A percentile compares a stretch with the other conserved stretches of the same genome.
Evolutionary conservation across 1,139 yeast species (phyloP).

Genomic region (Protomyces macrosporus): DNA sequence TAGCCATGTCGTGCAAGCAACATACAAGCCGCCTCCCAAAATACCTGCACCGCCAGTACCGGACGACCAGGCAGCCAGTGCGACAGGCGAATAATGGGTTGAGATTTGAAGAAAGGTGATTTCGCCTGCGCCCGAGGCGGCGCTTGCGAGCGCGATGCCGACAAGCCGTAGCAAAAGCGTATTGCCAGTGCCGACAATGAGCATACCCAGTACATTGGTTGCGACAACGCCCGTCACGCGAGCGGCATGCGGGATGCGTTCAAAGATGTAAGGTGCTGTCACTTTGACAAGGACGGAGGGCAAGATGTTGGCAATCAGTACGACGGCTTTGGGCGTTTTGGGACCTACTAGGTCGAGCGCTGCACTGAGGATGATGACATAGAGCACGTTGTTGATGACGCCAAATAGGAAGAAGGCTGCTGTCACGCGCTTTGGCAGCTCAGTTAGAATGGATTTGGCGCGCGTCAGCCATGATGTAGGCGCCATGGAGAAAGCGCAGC

Average conservation of each 20-base stretch:
- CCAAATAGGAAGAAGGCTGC: constrained; percentile 76
- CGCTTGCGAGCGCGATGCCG: constrained; percentile 78
- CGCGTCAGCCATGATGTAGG: too few relatives aligned
- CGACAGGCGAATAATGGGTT: constrained; percentile 52
- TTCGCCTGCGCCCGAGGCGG: constrained; percentile 87
- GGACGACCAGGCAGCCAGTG: constrained; percentile 81
- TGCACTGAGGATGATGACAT: constrained; percentile 65
- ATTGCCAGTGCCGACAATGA: constrained; percentile 51
- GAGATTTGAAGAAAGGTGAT: constrained; percentile 80
- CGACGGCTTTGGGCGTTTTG: constrained; percentile 74
- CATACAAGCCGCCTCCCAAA: constrained; percentile 54
- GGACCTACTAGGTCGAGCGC: constrained; percentile 70
- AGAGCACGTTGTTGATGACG: constrained; percentile 75
- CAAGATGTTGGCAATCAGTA: constrained; percentile 75
- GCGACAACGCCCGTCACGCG: constrained; percentile 55
- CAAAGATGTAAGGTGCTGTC: constrained; percentile 50
- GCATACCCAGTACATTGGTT: constrained; percentile 71
- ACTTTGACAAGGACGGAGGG: constrained; percentile 74
- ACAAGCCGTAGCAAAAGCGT: constrained; percentile 44
- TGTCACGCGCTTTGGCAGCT: constrained; percentile 34
- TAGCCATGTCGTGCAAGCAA: constrained; percentile 54
- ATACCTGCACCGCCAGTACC: constrained; percentile 97
- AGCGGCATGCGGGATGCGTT: constrained; percentile 27
- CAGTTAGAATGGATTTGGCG: too few relatives aligned
- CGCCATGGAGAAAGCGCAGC: too few relatives aligned